Conservation (phyloP, 2,329 filamentous ascomycete species). For the Trichophyton verrucosum region DNA sequence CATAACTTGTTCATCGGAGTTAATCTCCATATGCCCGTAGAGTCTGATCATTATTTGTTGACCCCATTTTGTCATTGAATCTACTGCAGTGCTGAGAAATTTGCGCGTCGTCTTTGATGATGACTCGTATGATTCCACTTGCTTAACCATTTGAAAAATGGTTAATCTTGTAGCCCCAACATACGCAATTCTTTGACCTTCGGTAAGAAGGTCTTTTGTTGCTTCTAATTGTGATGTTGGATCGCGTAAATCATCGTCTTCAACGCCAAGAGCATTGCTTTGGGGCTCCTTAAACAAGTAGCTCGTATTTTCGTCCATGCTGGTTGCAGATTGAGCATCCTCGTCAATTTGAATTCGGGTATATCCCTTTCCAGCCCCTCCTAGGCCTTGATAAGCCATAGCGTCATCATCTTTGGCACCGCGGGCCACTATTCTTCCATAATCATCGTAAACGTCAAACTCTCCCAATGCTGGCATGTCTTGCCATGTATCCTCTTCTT, state of each 20-base stretch:
- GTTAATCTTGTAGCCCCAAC: slow-evolving; percentile 78
- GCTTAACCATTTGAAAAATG: slow-evolving; percentile 63
- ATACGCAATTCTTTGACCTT: slow-evolving; percentile 91
- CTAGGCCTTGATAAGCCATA: slow-evolving; percentile 62
- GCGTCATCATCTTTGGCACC: slow-evolving; percentile 61
- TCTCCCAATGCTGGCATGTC: slow-evolving; percentile 86
- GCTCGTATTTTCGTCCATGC: slow-evolving; percentile 92
- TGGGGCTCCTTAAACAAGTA: slow-evolving; percentile 77
- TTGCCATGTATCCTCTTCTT: slow-evolving; percentile 70
- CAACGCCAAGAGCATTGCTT: slow-evolving; percentile 48
- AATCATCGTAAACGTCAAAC: slow-evolving; percentile 92
- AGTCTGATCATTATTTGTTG: slow-evolving; percentile 96
- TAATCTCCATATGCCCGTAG: slow-evolving; percentile 95
- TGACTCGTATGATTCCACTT: slow-evolving; percentile 49
- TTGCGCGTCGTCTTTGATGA: slow-evolving; percentile 58
- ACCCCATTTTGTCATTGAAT: slow-evolving; percentile 86
- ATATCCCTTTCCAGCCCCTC: slow-evolving; percentile 88
- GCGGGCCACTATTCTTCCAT: slow-evolving; percentile 72
- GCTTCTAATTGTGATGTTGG: slow-evolving; percentile 83
- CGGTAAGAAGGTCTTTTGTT: slow-evolving; percentile 87
- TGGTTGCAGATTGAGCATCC: slow-evolving; percentile 83
- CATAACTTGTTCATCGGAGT: slow-evolving; percentile 81
- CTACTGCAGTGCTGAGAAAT: slow-evolving; percentile 53
- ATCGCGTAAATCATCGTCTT: slow-evolving; percentile 75
- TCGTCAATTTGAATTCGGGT: slow-evolving; percentile 92